A percentile compares a stretch with the other conserved stretches of the same genome.
These are phyloP conservation scores for Fomitopsis schrenkii DNA, from an alignment of 1,284 basidiomycete genomes.

Conservation along the genomic window DNA sequence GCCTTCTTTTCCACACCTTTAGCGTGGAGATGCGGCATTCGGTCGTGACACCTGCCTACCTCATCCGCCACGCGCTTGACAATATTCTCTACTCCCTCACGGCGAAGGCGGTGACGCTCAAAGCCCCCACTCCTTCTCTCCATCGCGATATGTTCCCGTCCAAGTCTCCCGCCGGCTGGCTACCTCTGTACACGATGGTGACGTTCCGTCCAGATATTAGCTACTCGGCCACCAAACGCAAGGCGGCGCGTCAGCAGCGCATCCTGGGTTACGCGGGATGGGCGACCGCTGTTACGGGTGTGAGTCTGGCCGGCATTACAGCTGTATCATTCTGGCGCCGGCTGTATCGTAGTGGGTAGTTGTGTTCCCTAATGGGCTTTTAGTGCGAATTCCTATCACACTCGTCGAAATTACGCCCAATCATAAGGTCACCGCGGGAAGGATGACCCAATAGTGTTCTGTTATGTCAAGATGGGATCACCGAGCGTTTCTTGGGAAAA, in stretches of 20 bases:
- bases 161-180: slow-evolving; percentile 69
- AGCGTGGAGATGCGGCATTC: slow-evolving; percentile 94
- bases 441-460: slow-evolving; percentile 1
- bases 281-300: slow-evolving; percentile 29
- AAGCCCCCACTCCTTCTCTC: slow-evolving; percentile 22
- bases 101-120: slow-evolving; percentile 38
- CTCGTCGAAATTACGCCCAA: background rate
- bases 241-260: slow-evolving; percentile 56
- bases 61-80: slow-evolving; percentile 81
- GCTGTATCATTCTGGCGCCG: slow-evolving; percentile 34
- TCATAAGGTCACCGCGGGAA: slow-evolving; percentile 3
- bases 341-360: slow-evolving; percentile 26
- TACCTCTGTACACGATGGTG: slow-evolving; percentile 94
- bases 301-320: slow-evolving; percentile 40
- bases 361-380: slow-evolving; percentile 2
- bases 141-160: slow-evolving; percentile 48
- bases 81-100: slow-evolving; percentile 65
- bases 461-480: slow-evolving; percentile 5
- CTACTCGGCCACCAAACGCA: slow-evolving; percentile 71
- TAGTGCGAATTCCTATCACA: background rate
- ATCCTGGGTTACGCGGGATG: slow-evolving; percentile 35
- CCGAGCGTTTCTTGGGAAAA: background rate
- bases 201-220: slow-evolving; percentile 94
- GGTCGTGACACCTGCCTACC: slow-evolving; percentile 81
- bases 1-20: slow-evolving; percentile 9